Evolutionary conservation across 2,329 filamentous ascomycete genomes (phyloP).

Genomic region (Fusarium tuaranense): DNA sequence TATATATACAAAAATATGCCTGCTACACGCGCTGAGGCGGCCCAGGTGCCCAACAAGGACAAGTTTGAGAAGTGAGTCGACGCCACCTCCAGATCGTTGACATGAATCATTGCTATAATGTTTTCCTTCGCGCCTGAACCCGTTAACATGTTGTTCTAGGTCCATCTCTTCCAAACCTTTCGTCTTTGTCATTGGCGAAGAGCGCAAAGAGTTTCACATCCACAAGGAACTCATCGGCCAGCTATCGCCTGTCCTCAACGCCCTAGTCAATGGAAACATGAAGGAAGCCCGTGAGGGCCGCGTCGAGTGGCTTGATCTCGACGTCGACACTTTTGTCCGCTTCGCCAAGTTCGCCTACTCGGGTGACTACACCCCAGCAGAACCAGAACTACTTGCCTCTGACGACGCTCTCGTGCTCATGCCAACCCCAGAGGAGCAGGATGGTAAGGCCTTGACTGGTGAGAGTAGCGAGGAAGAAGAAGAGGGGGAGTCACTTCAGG

Average conservation of each 20-base stretch:
- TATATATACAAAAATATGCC: constrained; percentile 14
- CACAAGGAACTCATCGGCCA: constrained; percentile 40
- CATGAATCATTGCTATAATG: neutral
- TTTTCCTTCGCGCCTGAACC: neutral
- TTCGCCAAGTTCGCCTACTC: constrained; percentile 44
- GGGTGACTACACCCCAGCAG: constrained; percentile 36
- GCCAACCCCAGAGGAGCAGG: neutral
- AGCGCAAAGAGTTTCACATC: constrained; percentile 40
- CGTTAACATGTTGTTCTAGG: constrained; percentile 8
- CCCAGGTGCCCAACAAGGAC: constrained; percentile 3
- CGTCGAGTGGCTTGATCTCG: constrained; percentile 41
- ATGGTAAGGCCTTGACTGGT: neutral
- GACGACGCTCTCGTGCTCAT: neutral
- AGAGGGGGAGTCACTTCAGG: neutral
- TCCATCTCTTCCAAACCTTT: constrained; percentile 42
- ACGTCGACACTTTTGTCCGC: constrained; percentile 44
- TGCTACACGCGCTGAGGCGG: constrained; percentile 2
- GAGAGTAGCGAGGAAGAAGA: neutral
- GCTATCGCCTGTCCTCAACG: constrained; percentile 37
- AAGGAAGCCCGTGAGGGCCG: constrained; percentile 40
- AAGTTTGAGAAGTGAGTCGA: constrained; percentile 37
- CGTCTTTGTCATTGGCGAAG: constrained; percentile 38
- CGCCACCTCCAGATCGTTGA: neutral
- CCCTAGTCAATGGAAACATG: constrained; percentile 42
- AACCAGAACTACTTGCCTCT: constrained; percentile 19